These are phyloP conservation scores for Phtheirospermum japonicum DNA, from an alignment of 257 asterid genomes.

Conservation along the genomic window DNA sequence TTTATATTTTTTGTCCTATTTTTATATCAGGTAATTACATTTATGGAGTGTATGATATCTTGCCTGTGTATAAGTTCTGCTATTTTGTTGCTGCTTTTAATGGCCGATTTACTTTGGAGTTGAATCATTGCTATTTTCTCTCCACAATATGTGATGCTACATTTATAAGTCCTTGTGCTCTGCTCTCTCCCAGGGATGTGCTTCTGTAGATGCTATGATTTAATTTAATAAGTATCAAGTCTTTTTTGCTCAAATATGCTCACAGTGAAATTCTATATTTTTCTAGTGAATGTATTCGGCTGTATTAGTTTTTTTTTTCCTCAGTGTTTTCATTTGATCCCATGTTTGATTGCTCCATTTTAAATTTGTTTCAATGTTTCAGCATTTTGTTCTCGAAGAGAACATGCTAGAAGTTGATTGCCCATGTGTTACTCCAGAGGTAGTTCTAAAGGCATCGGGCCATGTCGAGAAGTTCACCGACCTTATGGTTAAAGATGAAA, in stretches of 20 bases:
- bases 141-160: no score
- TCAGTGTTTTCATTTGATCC: neutral
- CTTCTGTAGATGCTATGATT: neutral
- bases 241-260: neutral
- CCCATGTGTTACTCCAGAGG: conserved; percentile 80
- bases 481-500: conserved; percentile 79
- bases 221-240: neutral
- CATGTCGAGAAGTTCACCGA: conserved; percentile 88
- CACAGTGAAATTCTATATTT: neutral
- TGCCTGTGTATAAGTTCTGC: no score
- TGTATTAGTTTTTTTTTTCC: no score
- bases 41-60: no score
- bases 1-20: no score
- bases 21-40: no score
- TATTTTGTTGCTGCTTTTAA: no score
- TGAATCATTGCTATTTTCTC: no score
- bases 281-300: no score
- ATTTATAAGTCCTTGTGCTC: no score
- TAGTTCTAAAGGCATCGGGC: conserved; percentile 82
- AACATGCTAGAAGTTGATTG: conserved; percentile 85
- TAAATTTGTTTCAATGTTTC: conserved; percentile 22
- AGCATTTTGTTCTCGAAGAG: conserved; percentile 81
- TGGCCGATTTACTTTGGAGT: no score
- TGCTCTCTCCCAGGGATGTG: no score
- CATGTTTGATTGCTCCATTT: neutral